Evolutionary conservation across 495 filamentous ascomycete species (phyloP), one percentile per base, ranked within the genome.

Genomic region (Penicillium desertorum): DNA sequence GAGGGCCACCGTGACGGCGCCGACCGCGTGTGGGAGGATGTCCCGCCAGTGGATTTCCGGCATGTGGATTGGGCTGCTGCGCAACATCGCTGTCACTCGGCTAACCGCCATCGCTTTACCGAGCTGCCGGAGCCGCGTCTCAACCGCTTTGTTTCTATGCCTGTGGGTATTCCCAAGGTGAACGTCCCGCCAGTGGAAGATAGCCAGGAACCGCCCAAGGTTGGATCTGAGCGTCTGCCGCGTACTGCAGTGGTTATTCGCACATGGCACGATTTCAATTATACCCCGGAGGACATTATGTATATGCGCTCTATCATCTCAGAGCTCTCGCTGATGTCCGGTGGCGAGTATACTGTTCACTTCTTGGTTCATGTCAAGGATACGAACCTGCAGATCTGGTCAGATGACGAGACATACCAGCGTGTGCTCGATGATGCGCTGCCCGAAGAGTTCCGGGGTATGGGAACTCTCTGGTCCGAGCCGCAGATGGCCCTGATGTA

Each of bases 391-490:
- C 84, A 79, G 49, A 87, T 88, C 51, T 88, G 86, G 86, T 71
- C 84, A 0, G 84, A 87, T 57, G 79, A 86, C 41, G 74, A 81
- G 34, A 81, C 77, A 17, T 86, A 88, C 66, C 72, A 86, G 41
- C 75, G 78, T 16, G 79, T 85, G 16, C 84, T 98, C 36, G 75
- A 82, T 14, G 82, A 88, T 10, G 81, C 86, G 0, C 80, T 97
- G 27, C 94, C 94, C 0, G 79, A 80, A 37, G 94, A 98, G 62
- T 98, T 98, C 74, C 84, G 80, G 19, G 92, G 90, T 8, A 87
- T 98, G 71, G 88, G 86, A 17, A 91, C 88, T 0, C 82, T 98
- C 4, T 98, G 94, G 94, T 89, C 90, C 11, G 90, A 95, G 70
- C 82, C 84, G 8, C 92, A 97, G 73, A 97, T 97, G 92, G 73